These are phyloP conservation scores for Peronospora destructor DNA, from an alignment of 352 stramenopile genomes.

Conservation along the genomic window DNA sequence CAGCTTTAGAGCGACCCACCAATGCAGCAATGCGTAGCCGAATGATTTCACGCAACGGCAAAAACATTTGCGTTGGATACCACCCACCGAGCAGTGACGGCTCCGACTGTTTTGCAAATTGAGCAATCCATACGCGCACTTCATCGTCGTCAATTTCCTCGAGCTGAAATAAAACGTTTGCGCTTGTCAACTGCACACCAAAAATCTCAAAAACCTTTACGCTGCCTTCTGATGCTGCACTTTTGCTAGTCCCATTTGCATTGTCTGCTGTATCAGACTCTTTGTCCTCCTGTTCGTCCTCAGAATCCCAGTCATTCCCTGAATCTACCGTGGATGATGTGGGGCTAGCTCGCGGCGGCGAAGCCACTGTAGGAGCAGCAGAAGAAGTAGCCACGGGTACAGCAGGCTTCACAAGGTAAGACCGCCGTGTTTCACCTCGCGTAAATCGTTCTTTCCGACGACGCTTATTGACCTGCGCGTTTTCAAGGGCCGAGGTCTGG, in stretches of 20 bases:
- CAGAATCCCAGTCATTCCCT: conserved; percentile 40
- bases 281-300: conserved; percentile 37
- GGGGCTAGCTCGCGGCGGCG: conserved; percentile 13
- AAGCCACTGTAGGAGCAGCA: conserved; percentile 2
- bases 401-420: conserved; percentile 47
- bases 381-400: conserved; percentile 1
- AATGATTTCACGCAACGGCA: conserved; percentile 71
- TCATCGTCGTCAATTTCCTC: conserved; percentile 69
- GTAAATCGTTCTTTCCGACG: conserved; percentile 63
- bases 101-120: conserved; percentile 37
- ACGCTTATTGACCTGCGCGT: conserved; percentile 53
- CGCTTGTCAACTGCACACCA: conserved; percentile 57
- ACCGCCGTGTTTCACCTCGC: conserved; percentile 49
- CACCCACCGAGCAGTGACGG: conserved; percentile 64
- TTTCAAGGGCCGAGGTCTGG: conserved; percentile 59
- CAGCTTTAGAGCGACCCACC: conserved; percentile 58
- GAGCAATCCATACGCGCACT: conserved; percentile 42
- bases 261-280: conserved; percentile 24
- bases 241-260: conserved; percentile 8
- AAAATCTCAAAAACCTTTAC: conserved; percentile 62
- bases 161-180: conserved; percentile 69
- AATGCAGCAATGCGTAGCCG: conserved; percentile 63
- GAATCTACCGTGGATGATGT: conserved; percentile 16
- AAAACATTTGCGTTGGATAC: conserved; percentile 78
- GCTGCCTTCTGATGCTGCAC: conserved; percentile 3